Conservation (phyloP, 108 stramenopile genomes). For the Bacterosira constricta region DNA sequence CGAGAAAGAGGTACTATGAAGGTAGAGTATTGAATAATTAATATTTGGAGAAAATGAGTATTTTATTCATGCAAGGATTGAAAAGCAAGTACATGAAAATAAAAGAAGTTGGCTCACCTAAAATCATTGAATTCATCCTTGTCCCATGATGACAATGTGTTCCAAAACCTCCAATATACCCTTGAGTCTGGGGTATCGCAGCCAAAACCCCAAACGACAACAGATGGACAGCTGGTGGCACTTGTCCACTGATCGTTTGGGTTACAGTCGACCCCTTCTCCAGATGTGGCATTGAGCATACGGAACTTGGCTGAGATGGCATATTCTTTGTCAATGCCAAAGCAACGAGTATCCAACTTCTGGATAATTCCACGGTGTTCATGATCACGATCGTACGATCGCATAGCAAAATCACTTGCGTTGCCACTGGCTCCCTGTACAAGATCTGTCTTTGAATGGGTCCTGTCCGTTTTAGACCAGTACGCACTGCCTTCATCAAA, state of each 20-base stretch:
- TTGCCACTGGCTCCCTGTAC: constrained; percentile 17
- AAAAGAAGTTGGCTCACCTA: no score
- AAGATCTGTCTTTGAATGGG: constrained; percentile 14
- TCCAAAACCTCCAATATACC: constrained; percentile 37
- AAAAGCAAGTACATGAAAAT: no score
- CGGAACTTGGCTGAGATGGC: constrained; percentile 42
- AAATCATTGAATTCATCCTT: constrained; percentile 44
- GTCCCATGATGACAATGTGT: constrained; percentile 28
- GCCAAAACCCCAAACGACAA: constrained; percentile 35
- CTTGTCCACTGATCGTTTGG: constrained; percentile 22
- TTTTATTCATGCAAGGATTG: no score
- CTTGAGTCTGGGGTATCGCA: constrained; percentile 9
- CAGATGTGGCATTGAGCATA: constrained; percentile 26
- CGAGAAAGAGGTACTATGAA: no score
- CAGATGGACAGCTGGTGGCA: constrained; percentile 38
- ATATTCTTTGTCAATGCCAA: constrained; percentile 36
- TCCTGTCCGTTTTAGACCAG: constrained; percentile 35
- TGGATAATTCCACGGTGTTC: constrained; percentile 30
- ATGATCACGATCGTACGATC: constrained; percentile 28
- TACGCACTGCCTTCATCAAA: constrained; percentile 15
- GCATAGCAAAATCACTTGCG: constrained; percentile 29
- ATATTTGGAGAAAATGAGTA: no score
- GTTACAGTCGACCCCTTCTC: constrained; percentile 34
- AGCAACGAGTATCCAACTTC: constrained; percentile 43
- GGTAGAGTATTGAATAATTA: no score